Base-by-base conservation (phyloP, 164 flowering plant genomes). In the Sextonia rubra region DNA sequence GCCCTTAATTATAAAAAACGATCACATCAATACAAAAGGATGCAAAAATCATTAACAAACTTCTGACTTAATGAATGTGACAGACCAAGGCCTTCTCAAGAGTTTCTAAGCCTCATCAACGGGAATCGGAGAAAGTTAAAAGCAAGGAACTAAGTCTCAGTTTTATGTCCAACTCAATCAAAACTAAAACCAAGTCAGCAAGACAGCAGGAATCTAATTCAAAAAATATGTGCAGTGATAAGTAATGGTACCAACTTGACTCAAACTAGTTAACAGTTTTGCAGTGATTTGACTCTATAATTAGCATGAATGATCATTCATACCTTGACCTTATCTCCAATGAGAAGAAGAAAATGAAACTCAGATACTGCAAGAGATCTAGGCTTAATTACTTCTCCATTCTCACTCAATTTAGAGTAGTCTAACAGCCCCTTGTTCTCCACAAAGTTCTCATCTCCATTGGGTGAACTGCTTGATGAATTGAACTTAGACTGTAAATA, bases 371-470 rank as follows among this genome's bases (percentile, higher is more conserved):
- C 92, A 80, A 96, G 83, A 25, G 99, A 96, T 75, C 85, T 89
- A 60, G 99, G 98, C 80, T 89, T 92, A 61, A 85, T 76, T 29
- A 78, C 77, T 82, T 89, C 92, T 73, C 86, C 81, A 61, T 89
- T 91, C 77, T 92, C 95, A 82, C 80, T 76, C 70, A 92, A 75
- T 73, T 88, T 96, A 74, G 97, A 78, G 73, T 93, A 96, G 79
- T 83, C 86, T 78, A 96, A 79, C 66, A 93, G 92, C 68, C 92
- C 98, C 82, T 96, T 96, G 86, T 91, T 96, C 85, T 96, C 99
- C 83, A 96, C 99, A 84, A 96, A 96, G 77, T 96, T 93, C 80
- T 90, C 93, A 85, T 93, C 97, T 76, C 98, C 99, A 80, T 88
- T 79, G 37, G 91, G 81, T 71, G 85, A 94, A 81, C 99, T 94